Base-by-base conservation (phyloP, 2,329 filamentous ascomycete species). In the Pyrenochaeta sp. region DNA sequence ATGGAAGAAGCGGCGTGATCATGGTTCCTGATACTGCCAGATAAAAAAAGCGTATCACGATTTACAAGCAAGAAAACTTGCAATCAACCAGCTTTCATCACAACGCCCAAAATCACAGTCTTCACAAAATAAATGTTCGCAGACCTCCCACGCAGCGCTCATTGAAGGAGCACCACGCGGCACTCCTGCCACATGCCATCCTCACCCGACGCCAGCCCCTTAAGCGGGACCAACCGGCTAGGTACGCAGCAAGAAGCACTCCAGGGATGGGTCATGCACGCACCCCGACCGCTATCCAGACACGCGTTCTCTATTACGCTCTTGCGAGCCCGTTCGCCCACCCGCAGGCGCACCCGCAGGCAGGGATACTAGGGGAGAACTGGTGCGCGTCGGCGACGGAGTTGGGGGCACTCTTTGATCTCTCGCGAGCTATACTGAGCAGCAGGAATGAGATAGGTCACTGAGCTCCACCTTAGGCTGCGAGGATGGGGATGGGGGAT, bases 371-470 rank as follows among this genome's bases (percentile, higher is more conserved):
- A 31, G 41, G 35, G 41, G 36, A 43, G 26, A 37, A 21, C 17
- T 22, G 17, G 37, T 35, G 53, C n/a, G n/a, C n/a, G n/a, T 55
- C 60, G 64, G 66, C 64, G 61, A 65, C 60, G 53, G 54, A n/a
- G n/a, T 35, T 37, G 32, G 28, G 20, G 40, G 35, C 37, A 41
- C 53, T 56, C 39, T 58, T 77, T 69, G 60, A 69, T 78, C 23
- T 79, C 61, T 72, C 76, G 76, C 76, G 72, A 72, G 71, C 72
- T 69, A 77, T 79, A 79, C 77, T 77, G 77, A 79, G 75, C 75
- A 74, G 61, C 70, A 76, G 76, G 76, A 76, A 77, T 75, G 71
- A 65, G 60, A 67, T 74, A 77, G 69, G 73, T 77, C 74, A 58
- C 73, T 72, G 71, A 73, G 75, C 77, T 78, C 77, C 75, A 79